These are phyloP conservation scores for Clavariopsis aquatica DNA, from an alignment of 495 filamentous ascomycete species.

Conservation along the genomic window DNA sequence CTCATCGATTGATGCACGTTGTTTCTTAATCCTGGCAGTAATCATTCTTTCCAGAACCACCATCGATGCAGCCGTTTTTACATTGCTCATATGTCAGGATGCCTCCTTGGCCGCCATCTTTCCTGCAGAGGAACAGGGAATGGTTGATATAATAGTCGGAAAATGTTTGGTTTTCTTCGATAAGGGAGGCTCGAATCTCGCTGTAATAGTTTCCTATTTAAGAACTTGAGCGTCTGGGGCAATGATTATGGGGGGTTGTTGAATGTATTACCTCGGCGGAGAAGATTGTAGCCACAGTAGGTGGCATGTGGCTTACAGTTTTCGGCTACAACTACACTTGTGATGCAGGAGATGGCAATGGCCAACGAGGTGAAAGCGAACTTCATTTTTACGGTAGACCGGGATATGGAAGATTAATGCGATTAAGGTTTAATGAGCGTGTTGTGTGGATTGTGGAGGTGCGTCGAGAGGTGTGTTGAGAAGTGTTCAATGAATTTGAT, in stretches of 20 bases:
- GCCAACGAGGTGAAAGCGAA: not conserved
- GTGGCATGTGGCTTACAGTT: not conserved
- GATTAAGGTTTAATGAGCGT: not conserved
- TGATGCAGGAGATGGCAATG: not conserved
- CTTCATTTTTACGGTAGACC: not conserved
- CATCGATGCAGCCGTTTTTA: not conserved
- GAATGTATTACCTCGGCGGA: not conserved
- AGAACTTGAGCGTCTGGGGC: not conserved
- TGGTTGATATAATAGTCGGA: not conserved
- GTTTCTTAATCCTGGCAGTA: not conserved
- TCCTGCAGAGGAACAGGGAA: not conserved
- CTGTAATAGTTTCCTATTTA: not conserved
- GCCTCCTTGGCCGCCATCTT: not conserved
- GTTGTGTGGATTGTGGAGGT: no score
- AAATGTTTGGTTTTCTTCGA: not conserved
- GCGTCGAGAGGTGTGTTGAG: no score
- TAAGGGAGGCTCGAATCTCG: not conserved
- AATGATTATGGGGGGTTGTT: not conserved
- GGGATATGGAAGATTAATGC: not conserved
- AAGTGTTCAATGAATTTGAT: no score
- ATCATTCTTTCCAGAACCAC: not conserved
- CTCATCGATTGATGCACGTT: not conserved
- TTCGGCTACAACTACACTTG: not conserved
- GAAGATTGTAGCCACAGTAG: not conserved
- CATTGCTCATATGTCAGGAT: not conserved